A percentile compares a stretch with the other conserved stretches of the same genome.
Conservation (phyloP, 106 monocot species). For the Iris macrosiphon region DNA sequence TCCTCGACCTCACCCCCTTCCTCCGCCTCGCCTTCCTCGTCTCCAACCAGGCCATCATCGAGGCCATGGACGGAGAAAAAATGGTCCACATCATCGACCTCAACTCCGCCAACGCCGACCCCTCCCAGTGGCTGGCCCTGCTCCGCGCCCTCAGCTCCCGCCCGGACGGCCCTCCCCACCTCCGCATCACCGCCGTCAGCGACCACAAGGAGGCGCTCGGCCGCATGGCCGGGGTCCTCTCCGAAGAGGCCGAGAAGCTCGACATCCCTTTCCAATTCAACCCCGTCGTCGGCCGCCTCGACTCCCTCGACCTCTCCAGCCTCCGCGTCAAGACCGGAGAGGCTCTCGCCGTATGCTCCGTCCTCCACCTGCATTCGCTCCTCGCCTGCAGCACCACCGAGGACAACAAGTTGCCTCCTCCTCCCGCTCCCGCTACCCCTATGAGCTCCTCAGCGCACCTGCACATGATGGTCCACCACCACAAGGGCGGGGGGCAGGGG, state of each 20-base stretch:
- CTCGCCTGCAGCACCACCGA: conserved; percentile 35
- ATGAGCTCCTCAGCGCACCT: neutral
- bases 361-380: conserved; percentile 47
- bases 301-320: conserved; percentile 36
- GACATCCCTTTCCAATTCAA: conserved; percentile 73
- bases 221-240: conserved; percentile 19
- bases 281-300: conserved; percentile 28
- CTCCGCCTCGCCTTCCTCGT: conserved; percentile 28
- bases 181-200: conserved; percentile 53
- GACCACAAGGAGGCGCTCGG: conserved; percentile 32
- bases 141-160: conserved; percentile 32
- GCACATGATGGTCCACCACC: conserved; percentile 5
- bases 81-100: conserved; percentile 52
- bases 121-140: conserved; percentile 40
- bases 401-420: conserved; percentile 4
- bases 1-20: conserved; percentile 47
- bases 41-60: conserved; percentile 47
- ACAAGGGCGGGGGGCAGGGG: neutral
- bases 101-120: conserved; percentile 11
- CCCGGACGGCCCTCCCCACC: conserved; percentile 41
- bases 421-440: neutral
- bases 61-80: conserved; percentile 43
- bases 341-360: conserved; percentile 51
- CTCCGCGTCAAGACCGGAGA: conserved; percentile 69
- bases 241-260: conserved; percentile 58